A percentile compares a stretch with the other conserved stretches of the same genome.
phyloP scores from a whole-genome alignment of 2,329 filamentous ascomycete species.

The Onygenales sp. region DNA sequence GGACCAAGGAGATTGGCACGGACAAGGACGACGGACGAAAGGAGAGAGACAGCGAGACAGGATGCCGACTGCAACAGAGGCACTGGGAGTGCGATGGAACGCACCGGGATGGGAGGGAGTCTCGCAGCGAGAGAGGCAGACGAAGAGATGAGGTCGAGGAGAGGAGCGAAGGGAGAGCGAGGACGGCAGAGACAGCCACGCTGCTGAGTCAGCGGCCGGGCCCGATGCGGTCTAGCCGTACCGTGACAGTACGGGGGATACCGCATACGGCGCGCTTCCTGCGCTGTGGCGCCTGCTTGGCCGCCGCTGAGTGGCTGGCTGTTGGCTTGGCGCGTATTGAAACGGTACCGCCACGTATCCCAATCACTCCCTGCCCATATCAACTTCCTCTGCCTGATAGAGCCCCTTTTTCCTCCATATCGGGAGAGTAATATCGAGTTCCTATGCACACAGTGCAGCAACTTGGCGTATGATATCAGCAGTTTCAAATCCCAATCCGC shows the following conservation, averaged over 20 bases:
- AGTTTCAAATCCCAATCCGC: too few species aligned
- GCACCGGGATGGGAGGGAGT: background rate
- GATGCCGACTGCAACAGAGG: background rate
- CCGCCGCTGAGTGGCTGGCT: background rate
- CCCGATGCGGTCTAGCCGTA: too few species aligned
- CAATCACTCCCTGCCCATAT: too few species aligned
- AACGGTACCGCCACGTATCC: background rate
- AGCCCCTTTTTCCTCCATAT: too few species aligned
- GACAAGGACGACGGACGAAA: conserved; percentile 4
- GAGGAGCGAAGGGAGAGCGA: background rate
- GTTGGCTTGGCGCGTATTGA: background rate
- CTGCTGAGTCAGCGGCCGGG: too few species aligned
- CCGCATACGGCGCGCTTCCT: background rate
- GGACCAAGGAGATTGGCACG: background rate
- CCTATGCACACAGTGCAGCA: too few species aligned
- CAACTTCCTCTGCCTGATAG: too few species aligned
- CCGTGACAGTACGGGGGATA: too few species aligned
- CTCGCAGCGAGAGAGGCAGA: background rate
- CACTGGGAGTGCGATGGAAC: background rate
- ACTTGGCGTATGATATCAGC: too few species aligned
- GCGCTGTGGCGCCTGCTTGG: background rate
- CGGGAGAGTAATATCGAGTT: too few species aligned
- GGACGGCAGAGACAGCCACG: too few species aligned
- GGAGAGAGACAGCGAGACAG: conserved; percentile 16
- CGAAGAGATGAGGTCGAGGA: background rate